A percentile compares a stretch with the other conserved stretches of the same genome.
Evolutionary conservation across 192 early-diverging fungal species (phyloP).

Genomic region (Borealophlyctis nickersoniae): DNA sequence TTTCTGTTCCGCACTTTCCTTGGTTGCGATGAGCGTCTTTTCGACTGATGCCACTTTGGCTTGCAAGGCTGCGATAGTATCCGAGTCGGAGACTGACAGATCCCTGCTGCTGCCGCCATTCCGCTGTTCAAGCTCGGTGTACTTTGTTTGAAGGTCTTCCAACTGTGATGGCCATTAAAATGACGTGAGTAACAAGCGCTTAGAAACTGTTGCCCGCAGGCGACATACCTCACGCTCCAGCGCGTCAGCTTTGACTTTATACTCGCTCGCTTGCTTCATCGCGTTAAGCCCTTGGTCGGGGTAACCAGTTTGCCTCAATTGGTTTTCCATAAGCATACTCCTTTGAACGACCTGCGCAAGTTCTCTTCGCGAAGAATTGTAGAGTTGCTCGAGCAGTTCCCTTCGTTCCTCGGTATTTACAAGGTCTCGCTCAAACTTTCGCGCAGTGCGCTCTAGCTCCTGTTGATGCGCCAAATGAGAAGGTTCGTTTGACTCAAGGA

Average conservation of each 20-base stretch:
- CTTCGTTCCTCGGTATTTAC: neutral
- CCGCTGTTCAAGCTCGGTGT: neutral
- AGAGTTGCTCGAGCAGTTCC: neutral
- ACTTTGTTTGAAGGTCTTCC: neutral
- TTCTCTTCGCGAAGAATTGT: neutral
- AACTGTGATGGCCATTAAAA: neutral
- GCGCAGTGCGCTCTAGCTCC: no score
- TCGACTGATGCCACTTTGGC: conserved; percentile 17
- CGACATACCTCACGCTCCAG: conserved; percentile 4
- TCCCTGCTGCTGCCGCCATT: neutral
- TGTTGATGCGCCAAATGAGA: no score
- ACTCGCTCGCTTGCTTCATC: neutral
- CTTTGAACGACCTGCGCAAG: neutral
- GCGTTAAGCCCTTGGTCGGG: conserved; percentile 7
- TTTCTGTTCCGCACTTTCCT: conserved; percentile 23
- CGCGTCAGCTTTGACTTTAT: neutral
- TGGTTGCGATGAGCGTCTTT: conserved; percentile 20
- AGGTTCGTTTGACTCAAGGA: no score
- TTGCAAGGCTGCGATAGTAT: conserved; percentile 12
- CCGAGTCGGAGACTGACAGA: neutral
- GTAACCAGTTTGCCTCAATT: neutral
- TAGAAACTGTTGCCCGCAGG: no score
- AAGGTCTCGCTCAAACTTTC: neutral
- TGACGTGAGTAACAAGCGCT: neutral
- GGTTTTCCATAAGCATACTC: neutral